These are phyloP conservation scores for Vanderwaltozyma yarrowii DNA, from an alignment of 805 yeast species.

Conservation along the genomic window DNA sequence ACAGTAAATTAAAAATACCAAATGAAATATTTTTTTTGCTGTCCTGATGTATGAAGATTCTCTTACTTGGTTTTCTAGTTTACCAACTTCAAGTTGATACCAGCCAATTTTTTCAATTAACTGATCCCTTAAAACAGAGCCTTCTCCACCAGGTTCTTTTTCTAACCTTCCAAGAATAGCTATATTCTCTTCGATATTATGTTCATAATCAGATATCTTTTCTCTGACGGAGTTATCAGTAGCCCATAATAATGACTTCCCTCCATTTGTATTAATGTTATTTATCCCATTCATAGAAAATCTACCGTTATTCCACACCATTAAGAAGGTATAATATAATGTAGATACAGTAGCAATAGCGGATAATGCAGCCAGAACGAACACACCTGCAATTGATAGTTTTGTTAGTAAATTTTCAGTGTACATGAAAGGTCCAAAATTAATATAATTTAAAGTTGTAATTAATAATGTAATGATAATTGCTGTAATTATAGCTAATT, in stretches of 20 bases:
- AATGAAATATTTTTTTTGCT: conserved; percentile 14
- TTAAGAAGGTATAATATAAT: conserved; percentile 17
- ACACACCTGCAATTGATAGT: conserved; percentile 25
- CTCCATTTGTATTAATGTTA: conserved; percentile 6
- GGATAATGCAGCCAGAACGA: conserved; percentile 25
- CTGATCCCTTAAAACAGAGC: conserved; percentile 8
- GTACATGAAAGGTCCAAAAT: conserved; percentile 24
- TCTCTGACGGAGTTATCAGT: conserved; percentile 12
- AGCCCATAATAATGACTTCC: conserved; percentile 18
- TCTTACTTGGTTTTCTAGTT: conserved; percentile 10
- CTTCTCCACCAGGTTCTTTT: conserved; percentile 8
- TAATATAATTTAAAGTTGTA: conserved; percentile 8
- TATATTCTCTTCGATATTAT: conserved; percentile 13
- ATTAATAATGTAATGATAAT: conserved; percentile 9
- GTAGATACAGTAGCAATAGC: conserved; percentile 28
- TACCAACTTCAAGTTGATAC: conserved; percentile 19
- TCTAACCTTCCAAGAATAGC: conserved; percentile 10
- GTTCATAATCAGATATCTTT: conserved; percentile 13
- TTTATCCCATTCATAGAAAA: conserved; percentile 1
- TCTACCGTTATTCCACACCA: conserved; percentile 8
- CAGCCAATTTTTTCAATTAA: conserved; percentile 20
- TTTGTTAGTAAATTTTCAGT: conserved; percentile 24
- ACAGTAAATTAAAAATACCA: conserved; percentile 28
- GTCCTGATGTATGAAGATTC: conserved; percentile 10
- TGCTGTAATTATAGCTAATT: conserved; percentile 15